A percentile compares a stretch with the other conserved stretches of the same genome.
phyloP scores from a whole-genome alignment of 345 rosid species.

The Trapa incisa region DNA sequence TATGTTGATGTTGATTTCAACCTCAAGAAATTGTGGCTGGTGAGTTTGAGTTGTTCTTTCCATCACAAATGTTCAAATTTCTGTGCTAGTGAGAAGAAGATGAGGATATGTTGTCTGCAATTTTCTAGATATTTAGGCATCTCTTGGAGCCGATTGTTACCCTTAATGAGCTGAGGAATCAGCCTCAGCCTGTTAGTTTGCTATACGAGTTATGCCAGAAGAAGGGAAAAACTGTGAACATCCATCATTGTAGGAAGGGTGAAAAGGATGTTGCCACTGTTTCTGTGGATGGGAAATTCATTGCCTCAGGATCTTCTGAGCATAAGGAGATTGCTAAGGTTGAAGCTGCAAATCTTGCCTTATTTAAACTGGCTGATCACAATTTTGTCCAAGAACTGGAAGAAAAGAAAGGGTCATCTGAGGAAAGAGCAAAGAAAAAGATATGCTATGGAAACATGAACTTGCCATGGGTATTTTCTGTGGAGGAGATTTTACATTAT shows the following conservation, averaged over 20 bases:
- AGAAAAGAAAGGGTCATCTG: neutral
- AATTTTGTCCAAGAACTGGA: slow-evolving; percentile 8
- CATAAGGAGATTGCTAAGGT: slow-evolving; percentile 58
- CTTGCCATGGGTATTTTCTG: slow-evolving; percentile 18
- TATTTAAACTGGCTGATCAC: slow-evolving; percentile 25
- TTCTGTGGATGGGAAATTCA: slow-evolving; percentile 32
- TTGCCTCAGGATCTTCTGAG: slow-evolving; percentile 44
- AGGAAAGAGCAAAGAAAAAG: slow-evolving; percentile 2
- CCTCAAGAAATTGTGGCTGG: slow-evolving; percentile 61
- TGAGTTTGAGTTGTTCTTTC: slow-evolving; percentile 13
- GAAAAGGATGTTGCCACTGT: slow-evolving; percentile 29
- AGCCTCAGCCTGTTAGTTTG: slow-evolving; percentile 62
- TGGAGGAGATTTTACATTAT: slow-evolving; percentile 46
- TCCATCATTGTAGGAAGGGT: slow-evolving; percentile 27
- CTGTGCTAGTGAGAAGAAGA: neutral
- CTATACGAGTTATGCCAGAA: slow-evolving; percentile 54
- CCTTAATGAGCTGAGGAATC: slow-evolving; percentile 32
- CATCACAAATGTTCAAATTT: neutral
- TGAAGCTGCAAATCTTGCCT: slow-evolving; percentile 44
- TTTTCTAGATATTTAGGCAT: slow-evolving; percentile 46
- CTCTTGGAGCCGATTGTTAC: slow-evolving; percentile 63
- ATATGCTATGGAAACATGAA: neutral
- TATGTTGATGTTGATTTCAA: slow-evolving; percentile 47
- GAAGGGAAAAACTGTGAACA: slow-evolving; percentile 37
- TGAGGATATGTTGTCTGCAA: neutral